Base-by-base conservation (phyloP, 2,329 filamentous ascomycete genomes). In the Exutisphaerella laricina region DNA sequence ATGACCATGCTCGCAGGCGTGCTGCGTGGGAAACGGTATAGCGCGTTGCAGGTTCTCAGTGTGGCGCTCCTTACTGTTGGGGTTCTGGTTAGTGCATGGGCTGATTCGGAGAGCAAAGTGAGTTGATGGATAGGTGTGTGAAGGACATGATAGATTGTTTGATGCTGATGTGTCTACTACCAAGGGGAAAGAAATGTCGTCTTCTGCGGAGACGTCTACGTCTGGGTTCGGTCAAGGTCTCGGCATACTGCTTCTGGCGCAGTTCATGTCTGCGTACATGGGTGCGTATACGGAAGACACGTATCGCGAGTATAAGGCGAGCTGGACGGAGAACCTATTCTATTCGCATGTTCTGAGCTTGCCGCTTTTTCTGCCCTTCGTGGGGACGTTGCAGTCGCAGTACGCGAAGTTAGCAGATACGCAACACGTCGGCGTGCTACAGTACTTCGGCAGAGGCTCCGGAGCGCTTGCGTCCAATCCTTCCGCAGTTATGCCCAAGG, bases 271-370 rank as follows among this genome's bases (percentile, higher is more conserved):
- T 5, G 88, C 92, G 16, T 84, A 89, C 59, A 96, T 97, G 84
- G 92, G 92, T 4, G 77, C 96, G 21, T 97, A 95, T 63, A 90
- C 90, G 0, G 89, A 98, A 64, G 81, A 88, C 53, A 87, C 89
- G 1, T 98, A 97, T 69, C 77, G 77, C 45, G 77, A 76, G 43
- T 88, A 95, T 64, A 88, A 89, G 4, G 85, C 85, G 21, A 84
- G 92, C 64, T 97, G 92, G 88, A 85, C 84, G 56, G 92, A 97
- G 65, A 95, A 95, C 53, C 75, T 98, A 9, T 97, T 98, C 70
- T 98, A 97, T 70, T 94, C 86, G 16, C 80, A 84, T 53, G 63
- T 87, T 5, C 72, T 90, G 16, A 86, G 84, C 1, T 69, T 92
- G 31, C 85, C 86, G 0, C 72, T 92, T 16, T 92, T 90, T 59